Conservation (phyloP, 371 early-diverging fungal genomes). For the Chytridium lagenaria region DNA sequence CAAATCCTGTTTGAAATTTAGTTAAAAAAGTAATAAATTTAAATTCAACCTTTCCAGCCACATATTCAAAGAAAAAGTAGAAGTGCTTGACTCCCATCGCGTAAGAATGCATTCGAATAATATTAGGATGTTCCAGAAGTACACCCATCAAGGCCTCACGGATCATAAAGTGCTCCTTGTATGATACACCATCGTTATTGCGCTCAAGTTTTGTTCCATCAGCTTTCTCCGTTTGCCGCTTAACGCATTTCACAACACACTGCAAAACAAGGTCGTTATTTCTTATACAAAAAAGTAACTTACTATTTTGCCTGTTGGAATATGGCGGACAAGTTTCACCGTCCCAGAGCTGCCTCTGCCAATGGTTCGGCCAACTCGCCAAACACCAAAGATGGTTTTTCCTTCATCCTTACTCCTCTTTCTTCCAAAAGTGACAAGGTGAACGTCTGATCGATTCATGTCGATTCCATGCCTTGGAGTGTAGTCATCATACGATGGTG, state of each 20-base stretch:
- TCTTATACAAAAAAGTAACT: slow-evolving; percentile 16
- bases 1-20: slow-evolving; percentile 36
- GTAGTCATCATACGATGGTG: too few species aligned
- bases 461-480: too few species aligned
- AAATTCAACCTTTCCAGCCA: slow-evolving; percentile 34
- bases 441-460: background rate
- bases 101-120: slow-evolving; percentile 41
- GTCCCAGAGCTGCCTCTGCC: slow-evolving; percentile 97
- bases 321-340: slow-evolving; percentile 90
- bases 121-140: slow-evolving; percentile 46
- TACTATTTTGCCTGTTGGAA: slow-evolving; percentile 51
- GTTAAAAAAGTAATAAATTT: slow-evolving; percentile 1
- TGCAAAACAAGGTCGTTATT: background rate
- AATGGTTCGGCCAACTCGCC: slow-evolving; percentile 46
- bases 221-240: slow-evolving; percentile 22
- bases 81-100: slow-evolving; percentile 45
- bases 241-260: slow-evolving; percentile 51
- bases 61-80: slow-evolving; percentile 49
- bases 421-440: background rate
- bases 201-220: slow-evolving; percentile 6
- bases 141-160: slow-evolving; percentile 45
- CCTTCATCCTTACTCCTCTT: background rate
- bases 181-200: slow-evolving; percentile 29
- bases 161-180: slow-evolving; percentile 47
- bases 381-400: slow-evolving; percentile 38